Percentiles rank a stretch among this genome's conserved stretches.
These are phyloP conservation scores for Yamadazyma insecticola DNA, from an alignment of 805 yeast genomes.

Conservation along the genomic window DNA sequence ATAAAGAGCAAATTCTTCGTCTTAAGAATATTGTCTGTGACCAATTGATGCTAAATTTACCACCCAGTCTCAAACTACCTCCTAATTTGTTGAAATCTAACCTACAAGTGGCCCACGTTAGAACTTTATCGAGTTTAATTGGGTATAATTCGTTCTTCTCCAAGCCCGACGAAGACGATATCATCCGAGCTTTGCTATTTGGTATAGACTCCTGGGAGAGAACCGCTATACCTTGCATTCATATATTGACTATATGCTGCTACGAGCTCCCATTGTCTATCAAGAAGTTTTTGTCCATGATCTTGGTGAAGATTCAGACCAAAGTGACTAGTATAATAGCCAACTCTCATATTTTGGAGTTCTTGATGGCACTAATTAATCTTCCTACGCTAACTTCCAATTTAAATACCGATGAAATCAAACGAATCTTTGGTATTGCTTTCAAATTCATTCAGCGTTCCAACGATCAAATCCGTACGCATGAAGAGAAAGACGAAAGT, in stretches of 20 bases:
- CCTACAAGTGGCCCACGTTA: constrained; percentile 59
- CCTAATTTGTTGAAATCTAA: constrained; percentile 48
- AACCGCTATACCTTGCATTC: constrained; percentile 73
- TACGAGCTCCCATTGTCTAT: constrained; percentile 75
- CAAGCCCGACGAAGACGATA: constrained; percentile 57
- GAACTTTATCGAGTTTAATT: constrained; percentile 57
- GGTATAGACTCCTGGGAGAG: constrained; percentile 74
- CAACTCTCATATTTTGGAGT: constrained; percentile 71
- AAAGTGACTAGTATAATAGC: constrained; percentile 67
- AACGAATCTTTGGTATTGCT: constrained; percentile 77
- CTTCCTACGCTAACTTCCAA: constrained; percentile 65
- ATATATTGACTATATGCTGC: constrained; percentile 71
- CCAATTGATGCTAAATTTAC: constrained; percentile 51
- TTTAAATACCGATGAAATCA: constrained; percentile 72
- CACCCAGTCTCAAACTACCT: constrained; percentile 38
- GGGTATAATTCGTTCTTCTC: constrained; percentile 55
- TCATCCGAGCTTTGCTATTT: constrained; percentile 53
- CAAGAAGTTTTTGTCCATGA: constrained; percentile 61
- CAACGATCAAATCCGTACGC: constrained; percentile 44
- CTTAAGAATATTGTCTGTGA: constrained; percentile 51
- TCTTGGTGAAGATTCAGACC: constrained; percentile 70
- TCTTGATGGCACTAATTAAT: constrained; percentile 60
- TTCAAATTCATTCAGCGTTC: constrained; percentile 75
- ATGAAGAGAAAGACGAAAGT: constrained; percentile 19
- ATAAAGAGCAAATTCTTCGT: constrained; percentile 30